phyloP scores from a whole-genome alignment of 768 basidiomycete genomes.

The Lentinula edodes region DNA sequence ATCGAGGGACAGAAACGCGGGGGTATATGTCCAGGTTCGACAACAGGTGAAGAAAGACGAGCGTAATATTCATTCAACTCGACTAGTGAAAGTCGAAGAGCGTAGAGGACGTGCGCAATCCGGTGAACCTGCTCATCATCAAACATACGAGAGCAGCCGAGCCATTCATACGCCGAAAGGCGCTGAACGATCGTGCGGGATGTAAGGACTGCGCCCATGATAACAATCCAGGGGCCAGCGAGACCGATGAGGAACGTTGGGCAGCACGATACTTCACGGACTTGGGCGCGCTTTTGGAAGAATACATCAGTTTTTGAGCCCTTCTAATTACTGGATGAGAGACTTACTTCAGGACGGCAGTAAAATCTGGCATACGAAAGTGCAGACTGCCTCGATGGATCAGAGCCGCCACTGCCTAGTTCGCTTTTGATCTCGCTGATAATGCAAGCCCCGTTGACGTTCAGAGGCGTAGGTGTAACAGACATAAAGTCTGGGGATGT shows the following conservation, averaged over 20 bases:
- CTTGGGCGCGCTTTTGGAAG: conserved; percentile 9
- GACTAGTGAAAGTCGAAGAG: conserved; percentile 14
- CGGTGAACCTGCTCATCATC: conserved; percentile 14
- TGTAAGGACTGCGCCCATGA: conserved; percentile 27
- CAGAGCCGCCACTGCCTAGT: conserved; percentile 13
- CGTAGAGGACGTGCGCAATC: conserved; percentile 19
- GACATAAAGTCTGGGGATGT: neutral
- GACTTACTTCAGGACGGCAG: conserved; percentile 3
- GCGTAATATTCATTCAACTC: conserved; percentile 17
- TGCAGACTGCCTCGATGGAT: conserved; percentile 16
- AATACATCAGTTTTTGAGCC: neutral
- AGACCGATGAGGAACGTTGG: conserved; percentile 26
- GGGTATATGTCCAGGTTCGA: conserved; percentile 6
- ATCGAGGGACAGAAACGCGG: conserved; percentile 19
- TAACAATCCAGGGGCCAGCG: conserved; percentile 25
- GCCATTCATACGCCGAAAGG: conserved; percentile 28
- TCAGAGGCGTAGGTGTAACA: neutral
- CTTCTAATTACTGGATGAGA: no score
- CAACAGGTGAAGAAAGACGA: conserved; percentile 1
- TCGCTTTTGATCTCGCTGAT: conserved; percentile 12
- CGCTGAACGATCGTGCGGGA: conserved; percentile 21
- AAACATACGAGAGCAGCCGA: conserved; percentile 14
- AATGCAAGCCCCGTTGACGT: neutral
- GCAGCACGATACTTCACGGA: conserved; percentile 18
- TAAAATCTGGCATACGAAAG: conserved; percentile 15